Conservation (phyloP, 2,329 filamentous ascomycete species). For the Verticillium isaacii region DNA sequence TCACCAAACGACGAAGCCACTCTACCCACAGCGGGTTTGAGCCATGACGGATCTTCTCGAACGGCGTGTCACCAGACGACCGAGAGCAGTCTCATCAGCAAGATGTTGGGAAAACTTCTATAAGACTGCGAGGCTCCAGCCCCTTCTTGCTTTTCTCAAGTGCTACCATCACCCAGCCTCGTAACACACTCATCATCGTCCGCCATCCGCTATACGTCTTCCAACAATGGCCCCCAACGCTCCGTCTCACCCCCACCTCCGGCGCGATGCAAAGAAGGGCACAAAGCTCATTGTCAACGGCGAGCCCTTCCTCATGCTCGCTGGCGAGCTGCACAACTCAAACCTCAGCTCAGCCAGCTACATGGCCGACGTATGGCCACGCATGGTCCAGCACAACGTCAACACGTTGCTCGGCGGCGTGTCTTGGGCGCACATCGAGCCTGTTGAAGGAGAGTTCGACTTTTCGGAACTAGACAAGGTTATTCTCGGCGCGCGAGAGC, state of each 20-base stretch:
- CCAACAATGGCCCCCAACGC: neutral
- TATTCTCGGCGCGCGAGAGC: conserved; percentile 20
- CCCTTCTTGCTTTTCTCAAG: neutral
- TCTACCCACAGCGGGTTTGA: neutral
- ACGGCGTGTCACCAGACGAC: neutral
- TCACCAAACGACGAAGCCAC: neutral
- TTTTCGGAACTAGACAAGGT: conserved; percentile 26
- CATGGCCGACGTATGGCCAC: conserved; percentile 21
- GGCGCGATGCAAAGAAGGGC: conserved; percentile 15
- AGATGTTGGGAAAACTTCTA: neutral
- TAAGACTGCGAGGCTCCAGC: neutral
- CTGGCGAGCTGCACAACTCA: conserved; percentile 24
- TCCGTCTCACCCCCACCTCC: conserved; percentile 7
- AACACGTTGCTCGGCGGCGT: conserved; percentile 29
- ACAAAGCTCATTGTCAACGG: conserved; percentile 29
- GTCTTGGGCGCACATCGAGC: conserved; percentile 30
- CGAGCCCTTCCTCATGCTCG: conserved; percentile 26
- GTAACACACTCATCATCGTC: neutral
- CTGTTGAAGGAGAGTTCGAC: conserved; percentile 25
- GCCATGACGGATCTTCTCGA: neutral
- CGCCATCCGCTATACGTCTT: neutral
- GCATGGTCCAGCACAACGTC: conserved; percentile 21
- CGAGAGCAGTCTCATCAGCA: neutral
- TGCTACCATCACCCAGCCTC: neutral
- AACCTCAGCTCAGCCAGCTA: conserved; percentile 13